A percentile compares a stretch with the other conserved stretches of the same genome.
phyloP scores from a whole-genome alignment of 495 filamentous ascomycete species.

The Xylaria cubensis region DNA sequence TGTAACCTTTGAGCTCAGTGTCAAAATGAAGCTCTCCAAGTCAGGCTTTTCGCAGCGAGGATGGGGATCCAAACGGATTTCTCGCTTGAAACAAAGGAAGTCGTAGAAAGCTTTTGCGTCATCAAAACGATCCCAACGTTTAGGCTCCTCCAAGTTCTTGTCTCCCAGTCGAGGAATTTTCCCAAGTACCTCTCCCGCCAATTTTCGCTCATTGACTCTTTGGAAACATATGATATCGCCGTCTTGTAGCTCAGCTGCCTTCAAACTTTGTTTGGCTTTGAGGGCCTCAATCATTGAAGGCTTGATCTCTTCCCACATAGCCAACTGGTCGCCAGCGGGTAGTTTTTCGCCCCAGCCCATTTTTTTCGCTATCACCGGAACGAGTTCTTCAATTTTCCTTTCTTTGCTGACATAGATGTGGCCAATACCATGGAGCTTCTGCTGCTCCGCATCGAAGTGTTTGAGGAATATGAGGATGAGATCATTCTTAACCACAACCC shows the following conservation, averaged over 20 bases:
- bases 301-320: slow-evolving; percentile 97
- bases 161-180: slow-evolving; percentile 40
- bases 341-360: slow-evolving; percentile 84
- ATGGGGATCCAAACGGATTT: slow-evolving; percentile 70
- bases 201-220: slow-evolving; percentile 58
- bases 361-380: slow-evolving; percentile 75
- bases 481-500: slow-evolving; percentile 55
- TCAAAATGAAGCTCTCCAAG: slow-evolving; percentile 69
- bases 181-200: slow-evolving; percentile 39
- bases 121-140: slow-evolving; percentile 50
- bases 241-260: slow-evolving; percentile 92
- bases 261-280: slow-evolving; percentile 87
- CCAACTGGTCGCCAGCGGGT: slow-evolving; percentile 57
- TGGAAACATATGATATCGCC: slow-evolving; percentile 98
- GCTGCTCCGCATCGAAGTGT: slow-evolving; percentile 79
- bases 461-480: slow-evolving; percentile 89
- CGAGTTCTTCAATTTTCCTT: slow-evolving; percentile 87
- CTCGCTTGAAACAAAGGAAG: slow-evolving; percentile 83
- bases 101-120: slow-evolving; percentile 91
- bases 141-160: slow-evolving; percentile 33
- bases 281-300: slow-evolving; percentile 94
- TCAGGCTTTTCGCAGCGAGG: slow-evolving; percentile 54
- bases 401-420: slow-evolving; percentile 86
- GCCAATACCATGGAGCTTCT: slow-evolving; percentile 75
- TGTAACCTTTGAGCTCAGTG: slow-evolving; percentile 82